phyloP scores from a whole-genome alignment of 352 stramenopile genomes.

The Phytophthora europaea region DNA sequence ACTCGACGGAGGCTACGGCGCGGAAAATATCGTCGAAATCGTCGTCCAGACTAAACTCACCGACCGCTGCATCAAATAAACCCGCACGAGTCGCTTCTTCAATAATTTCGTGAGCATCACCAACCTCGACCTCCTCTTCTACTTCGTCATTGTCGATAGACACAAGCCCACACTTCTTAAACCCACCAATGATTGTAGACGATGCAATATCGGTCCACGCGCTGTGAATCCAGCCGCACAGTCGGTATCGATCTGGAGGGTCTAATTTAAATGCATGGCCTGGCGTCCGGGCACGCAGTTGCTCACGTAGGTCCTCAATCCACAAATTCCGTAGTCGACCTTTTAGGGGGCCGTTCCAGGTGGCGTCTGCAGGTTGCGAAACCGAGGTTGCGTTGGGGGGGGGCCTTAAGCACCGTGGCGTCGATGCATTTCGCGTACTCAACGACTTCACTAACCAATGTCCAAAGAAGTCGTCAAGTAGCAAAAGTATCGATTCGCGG shows the following conservation, averaged over 20 bases:
- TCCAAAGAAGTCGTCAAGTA: conserved; percentile 3
- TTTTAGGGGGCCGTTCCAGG: conserved; percentile 1
- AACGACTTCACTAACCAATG: conserved; percentile 4
- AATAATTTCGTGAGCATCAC: too few relatives aligned
- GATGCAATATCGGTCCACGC: not conserved
- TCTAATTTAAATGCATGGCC: not conserved
- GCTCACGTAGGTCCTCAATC: not conserved
- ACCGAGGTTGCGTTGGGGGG: not conserved
- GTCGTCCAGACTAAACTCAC: not conserved
- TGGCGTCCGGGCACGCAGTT: not conserved
- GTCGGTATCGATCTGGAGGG: not conserved
- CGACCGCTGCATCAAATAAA: not conserved
- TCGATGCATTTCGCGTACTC: not conserved
- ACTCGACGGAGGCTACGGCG: too few relatives aligned
- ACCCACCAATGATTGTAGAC: not conserved
- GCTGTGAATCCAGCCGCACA: not conserved
- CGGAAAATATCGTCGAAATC: not conserved
- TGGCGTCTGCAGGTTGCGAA: not conserved
- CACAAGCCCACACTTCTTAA: not conserved
- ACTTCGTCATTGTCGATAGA: too few relatives aligned
- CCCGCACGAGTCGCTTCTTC: too few relatives aligned
- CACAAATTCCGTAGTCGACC: not conserved
- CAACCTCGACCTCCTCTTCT: too few relatives aligned
- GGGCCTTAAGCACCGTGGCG: not conserved
- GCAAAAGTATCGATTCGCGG: not conserved